Percentiles rank a stretch among this genome's conserved stretches.
These are phyloP conservation scores for Solanum hybrid DNA, from an alignment of 305 asterid species.

Conservation along the genomic window DNA sequence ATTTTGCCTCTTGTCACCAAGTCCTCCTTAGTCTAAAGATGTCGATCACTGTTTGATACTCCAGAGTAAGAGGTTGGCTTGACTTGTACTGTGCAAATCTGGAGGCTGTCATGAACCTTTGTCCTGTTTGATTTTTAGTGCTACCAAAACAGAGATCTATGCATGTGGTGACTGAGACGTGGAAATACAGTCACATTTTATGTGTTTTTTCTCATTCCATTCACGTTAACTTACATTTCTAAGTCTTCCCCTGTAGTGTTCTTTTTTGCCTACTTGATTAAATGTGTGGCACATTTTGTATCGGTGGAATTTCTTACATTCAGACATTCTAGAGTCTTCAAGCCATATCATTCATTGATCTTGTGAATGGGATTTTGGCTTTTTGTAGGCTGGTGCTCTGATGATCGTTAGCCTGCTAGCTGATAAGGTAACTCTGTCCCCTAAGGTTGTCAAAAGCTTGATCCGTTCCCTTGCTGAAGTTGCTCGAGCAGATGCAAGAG, in stretches of 20 bases:
- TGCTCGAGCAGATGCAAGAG: constrained; percentile 52
- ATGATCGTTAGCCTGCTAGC: constrained; percentile 82
- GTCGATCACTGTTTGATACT: not conserved
- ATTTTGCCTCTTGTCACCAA: not conserved
- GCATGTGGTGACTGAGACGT: not conserved
- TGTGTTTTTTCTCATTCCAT: not conserved
- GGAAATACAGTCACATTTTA: not conserved
- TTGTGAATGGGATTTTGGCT: not conserved
- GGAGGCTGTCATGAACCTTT: not conserved
- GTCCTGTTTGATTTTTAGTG: not conserved
- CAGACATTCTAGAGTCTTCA: not conserved
- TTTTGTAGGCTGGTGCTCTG: constrained; percentile 70
- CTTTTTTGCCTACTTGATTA: not conserved
- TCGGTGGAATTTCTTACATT: not conserved
- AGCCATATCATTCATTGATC: not conserved
- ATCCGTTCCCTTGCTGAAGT: constrained; percentile 53
- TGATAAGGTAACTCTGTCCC: constrained; percentile 59
- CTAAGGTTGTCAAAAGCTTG: constrained; percentile 55
- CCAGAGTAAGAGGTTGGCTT: not conserved
- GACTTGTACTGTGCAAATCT: not conserved
- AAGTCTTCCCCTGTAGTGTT: not conserved
- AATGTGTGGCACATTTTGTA: not conserved
- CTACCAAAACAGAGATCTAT: not conserved
- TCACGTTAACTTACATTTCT: not conserved
- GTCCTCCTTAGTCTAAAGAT: not conserved